A percentile compares a stretch with the other conserved stretches of the same genome.
Conservation (phyloP, 257 asterid genomes). For the Orobanche coerulescens region DNA sequence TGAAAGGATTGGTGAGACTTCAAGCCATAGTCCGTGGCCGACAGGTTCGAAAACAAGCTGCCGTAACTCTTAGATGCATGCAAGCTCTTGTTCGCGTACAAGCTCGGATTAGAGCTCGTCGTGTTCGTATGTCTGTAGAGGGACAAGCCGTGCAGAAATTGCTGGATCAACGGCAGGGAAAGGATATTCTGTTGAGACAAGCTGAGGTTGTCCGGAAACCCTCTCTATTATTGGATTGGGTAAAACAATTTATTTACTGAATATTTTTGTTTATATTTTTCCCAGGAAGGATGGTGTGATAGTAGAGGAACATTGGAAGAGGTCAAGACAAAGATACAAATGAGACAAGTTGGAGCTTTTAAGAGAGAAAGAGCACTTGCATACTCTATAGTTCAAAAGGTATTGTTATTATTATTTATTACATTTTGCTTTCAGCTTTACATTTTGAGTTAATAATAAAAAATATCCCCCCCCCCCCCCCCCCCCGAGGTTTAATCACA, state of each 20-base stretch:
- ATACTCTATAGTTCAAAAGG: constrained; percentile 78
- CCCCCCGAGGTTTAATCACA: too few relatives aligned
- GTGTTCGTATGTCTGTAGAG: constrained; percentile 74
- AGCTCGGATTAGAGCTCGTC: constrained; percentile 90
- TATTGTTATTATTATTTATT: too few relatives aligned
- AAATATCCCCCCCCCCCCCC: too few relatives aligned
- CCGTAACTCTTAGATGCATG: constrained; percentile 90
- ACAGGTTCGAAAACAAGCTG: constrained; percentile 91
- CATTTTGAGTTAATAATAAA: not conserved
- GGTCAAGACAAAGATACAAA: constrained; percentile 67
- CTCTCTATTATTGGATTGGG: not conserved
- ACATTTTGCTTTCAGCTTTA: too few relatives aligned
- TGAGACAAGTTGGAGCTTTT: constrained; percentile 85
- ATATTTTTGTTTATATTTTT: not conserved
- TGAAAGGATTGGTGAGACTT: constrained; percentile 88
- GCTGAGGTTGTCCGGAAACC: constrained; percentile 56
- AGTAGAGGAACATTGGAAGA: constrained; percentile 74
- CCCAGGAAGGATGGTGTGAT: constrained; percentile 92
- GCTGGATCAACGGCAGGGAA: constrained; percentile 51
- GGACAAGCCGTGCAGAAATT: constrained; percentile 84
- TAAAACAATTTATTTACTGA: not conserved
- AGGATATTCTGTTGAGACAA: constrained; percentile 46
- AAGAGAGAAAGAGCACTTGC: constrained; percentile 92
- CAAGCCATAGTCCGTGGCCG: constrained; percentile 91
- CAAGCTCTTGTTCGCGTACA: constrained; percentile 97